Evolutionary conservation across 306 rosid genomes (phyloP).

Genomic region (Amphicarpaea edgeworthii): DNA sequence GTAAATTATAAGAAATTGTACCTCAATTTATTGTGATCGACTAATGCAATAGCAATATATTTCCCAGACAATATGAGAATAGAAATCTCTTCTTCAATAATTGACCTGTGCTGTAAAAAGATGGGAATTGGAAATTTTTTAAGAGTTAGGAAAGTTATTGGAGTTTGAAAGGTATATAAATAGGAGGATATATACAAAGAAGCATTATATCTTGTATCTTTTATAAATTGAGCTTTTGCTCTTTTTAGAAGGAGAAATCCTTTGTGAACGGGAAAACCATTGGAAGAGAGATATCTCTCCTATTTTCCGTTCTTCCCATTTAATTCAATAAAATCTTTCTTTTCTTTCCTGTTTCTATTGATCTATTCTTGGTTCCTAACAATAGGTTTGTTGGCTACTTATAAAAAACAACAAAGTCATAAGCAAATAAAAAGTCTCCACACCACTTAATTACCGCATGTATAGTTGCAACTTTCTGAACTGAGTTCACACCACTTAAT

Average conservation of each 20-base stretch:
- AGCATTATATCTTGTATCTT: not conserved
- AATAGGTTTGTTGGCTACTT: conserved; percentile 45
- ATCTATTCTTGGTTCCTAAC: not conserved
- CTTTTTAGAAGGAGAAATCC: too few relatives aligned
- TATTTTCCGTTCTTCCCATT: not conserved
- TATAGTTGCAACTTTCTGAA: conserved; percentile 21
- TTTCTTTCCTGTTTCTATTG: not conserved
- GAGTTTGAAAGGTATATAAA: not conserved
- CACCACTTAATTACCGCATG: too few relatives aligned
- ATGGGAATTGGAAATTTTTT: conserved; percentile 11
- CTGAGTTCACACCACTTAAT: conserved; percentile 23
- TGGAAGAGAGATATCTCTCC: not conserved
- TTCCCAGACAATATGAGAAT: conserved; percentile 78
- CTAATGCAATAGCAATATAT: conserved; percentile 86
- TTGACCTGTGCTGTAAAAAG: conserved; percentile 84
- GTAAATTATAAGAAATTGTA: conserved; percentile 42
- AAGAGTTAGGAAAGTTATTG: not conserved
- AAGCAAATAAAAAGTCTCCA: conserved; percentile 30
- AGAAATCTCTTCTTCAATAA: conserved; percentile 74
- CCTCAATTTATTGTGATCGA: conserved; percentile 90
- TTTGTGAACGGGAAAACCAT: not conserved
- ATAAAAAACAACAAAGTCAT: conserved; percentile 24
- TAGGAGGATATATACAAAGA: not conserved
- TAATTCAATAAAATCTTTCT: not conserved
- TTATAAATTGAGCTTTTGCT: not conserved